These are phyloP conservation scores for Colletotrichum navitas DNA, from an alignment of 2,329 filamentous ascomycete genomes.

Conservation along the genomic window DNA sequence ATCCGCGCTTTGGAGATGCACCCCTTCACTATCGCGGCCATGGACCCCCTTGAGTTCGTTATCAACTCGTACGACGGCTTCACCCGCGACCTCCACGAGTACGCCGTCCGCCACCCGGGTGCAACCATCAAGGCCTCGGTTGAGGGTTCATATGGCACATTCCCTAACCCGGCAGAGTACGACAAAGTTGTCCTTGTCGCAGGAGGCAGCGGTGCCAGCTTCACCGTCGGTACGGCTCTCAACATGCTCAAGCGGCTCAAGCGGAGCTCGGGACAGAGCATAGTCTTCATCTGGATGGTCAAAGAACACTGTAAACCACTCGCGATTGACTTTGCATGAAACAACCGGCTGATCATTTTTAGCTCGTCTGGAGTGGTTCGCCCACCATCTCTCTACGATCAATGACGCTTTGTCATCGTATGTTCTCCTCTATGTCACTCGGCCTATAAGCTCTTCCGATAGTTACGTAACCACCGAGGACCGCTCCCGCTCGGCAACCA, in stretches of 20 bases:
- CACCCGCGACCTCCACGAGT: slow-evolving; percentile 62
- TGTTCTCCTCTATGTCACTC: slow-evolving; percentile 53
- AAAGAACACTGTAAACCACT: slow-evolving; percentile 51
- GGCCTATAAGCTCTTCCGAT: not conserved
- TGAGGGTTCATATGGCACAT: slow-evolving; percentile 67
- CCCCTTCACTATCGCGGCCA: slow-evolving; percentile 71
- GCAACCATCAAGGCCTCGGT: slow-evolving; percentile 59
- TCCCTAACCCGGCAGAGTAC: slow-evolving; percentile 57
- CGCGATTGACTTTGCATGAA: not conserved
- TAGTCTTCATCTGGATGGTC: slow-evolving; percentile 58
- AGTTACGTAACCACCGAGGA: slow-evolving; percentile 1
- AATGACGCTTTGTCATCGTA: slow-evolving; percentile 48
- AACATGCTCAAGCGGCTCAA: slow-evolving; percentile 50
- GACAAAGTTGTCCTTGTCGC: slow-evolving; percentile 46
- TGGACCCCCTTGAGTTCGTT: slow-evolving; percentile 68
- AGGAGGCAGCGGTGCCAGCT: slow-evolving; percentile 70
- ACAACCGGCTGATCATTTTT: slow-evolving; percentile 23
- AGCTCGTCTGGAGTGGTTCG: slow-evolving; percentile 56
- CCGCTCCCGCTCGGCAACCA: slow-evolving; percentile 14
- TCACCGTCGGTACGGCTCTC: slow-evolving; percentile 59
- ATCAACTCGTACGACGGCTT: slow-evolving; percentile 69
- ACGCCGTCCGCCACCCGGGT: slow-evolving; percentile 59
- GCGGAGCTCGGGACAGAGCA: slow-evolving; percentile 43
- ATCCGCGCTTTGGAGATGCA: slow-evolving; percentile 71
- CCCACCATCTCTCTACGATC: slow-evolving; percentile 51